Percentiles rank a stretch among this genome's conserved stretches.
Evolutionary conservation across 768 basidiomycete genomes (phyloP).

Genomic region (Lactarius tabidus): DNA sequence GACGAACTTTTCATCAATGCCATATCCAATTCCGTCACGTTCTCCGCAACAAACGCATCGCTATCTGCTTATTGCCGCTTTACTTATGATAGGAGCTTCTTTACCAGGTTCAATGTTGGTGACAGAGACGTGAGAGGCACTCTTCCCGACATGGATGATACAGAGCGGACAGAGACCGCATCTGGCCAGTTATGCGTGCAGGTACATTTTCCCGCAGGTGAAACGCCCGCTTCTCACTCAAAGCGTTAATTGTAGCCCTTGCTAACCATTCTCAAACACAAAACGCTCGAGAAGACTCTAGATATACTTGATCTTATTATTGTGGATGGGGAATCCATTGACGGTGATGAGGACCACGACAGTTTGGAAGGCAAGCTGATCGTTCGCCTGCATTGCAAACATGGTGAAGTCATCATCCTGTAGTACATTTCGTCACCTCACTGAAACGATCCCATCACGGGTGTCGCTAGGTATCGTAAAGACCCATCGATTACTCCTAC

Average conservation of each 20-base stretch:
- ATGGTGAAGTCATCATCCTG: constrained; percentile 46
- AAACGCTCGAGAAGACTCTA: constrained; percentile 69
- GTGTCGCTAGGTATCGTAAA: constrained; percentile 62
- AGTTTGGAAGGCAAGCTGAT: constrained; percentile 68
- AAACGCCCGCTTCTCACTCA: constrained; percentile 4
- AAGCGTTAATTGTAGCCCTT: constrained; percentile 45
- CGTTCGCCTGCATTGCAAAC: constrained; percentile 76
- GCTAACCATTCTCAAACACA: constrained; percentile 69
- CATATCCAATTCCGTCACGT: constrained; percentile 50
- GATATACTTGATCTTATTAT: constrained; percentile 75
- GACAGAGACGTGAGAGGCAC: constrained; percentile 20
- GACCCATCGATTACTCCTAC: constrained; percentile 69
- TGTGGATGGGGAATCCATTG: constrained; percentile 45
- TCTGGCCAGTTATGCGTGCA: constrained; percentile 69
- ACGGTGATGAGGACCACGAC: constrained; percentile 47
- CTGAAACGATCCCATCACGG: constrained; percentile 5
- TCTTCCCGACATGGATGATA: constrained; percentile 29
- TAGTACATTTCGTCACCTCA: constrained; percentile 4
- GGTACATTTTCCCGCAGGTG: constrained; percentile 36
- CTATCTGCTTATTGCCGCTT: constrained; percentile 81
- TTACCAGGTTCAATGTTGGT: constrained; percentile 58
- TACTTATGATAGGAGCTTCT: constrained; percentile 64
- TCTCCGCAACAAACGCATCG: constrained; percentile 76
- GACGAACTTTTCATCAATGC: constrained; percentile 75
- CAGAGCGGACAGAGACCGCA: constrained; percentile 41